A percentile compares a stretch with the other conserved stretches of the same genome.
Evolutionary conservation across 108 stramenopile genomes (phyloP).

Genomic region (Fistulifera solaris): DNA sequence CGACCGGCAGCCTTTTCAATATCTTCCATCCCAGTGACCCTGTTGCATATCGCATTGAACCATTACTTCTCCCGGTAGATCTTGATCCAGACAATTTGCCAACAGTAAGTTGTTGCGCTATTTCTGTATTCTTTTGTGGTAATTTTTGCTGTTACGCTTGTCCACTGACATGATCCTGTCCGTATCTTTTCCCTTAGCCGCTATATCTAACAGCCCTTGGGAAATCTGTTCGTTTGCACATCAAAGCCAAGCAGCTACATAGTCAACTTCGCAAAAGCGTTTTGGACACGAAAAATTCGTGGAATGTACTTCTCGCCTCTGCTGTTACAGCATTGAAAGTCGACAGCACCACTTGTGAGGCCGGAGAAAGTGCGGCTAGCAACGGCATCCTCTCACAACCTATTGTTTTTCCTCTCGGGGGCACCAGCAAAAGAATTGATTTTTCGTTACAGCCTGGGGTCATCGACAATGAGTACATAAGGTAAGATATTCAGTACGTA

Average conservation of each 20-base stretch:
- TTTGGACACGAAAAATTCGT: conserved; percentile 9
- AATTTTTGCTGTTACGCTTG: no score
- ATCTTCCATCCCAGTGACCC: conserved; percentile 78
- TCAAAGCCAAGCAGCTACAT: conserved; percentile 63
- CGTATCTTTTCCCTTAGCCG: conserved; percentile 22
- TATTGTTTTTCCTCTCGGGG: conserved; percentile 50
- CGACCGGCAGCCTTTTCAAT: conserved; percentile 53
- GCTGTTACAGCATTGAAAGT: neutral
- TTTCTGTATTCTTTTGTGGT: no score
- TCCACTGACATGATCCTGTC: no score
- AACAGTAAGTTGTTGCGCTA: no score
- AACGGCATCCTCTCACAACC: neutral
- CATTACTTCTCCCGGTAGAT: conserved; percentile 28
- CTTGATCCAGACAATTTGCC: conserved; percentile 1
- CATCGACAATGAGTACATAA: conserved; percentile 70
- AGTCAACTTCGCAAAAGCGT: conserved; percentile 43
- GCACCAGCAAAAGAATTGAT: conserved; percentile 39
- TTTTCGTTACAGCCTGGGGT: conserved; percentile 67
- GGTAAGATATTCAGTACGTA: neutral
- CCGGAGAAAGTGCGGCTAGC: conserved; percentile 21
- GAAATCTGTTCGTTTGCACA: conserved; percentile 60
- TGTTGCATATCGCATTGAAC: conserved; percentile 76
- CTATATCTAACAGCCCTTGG: conserved; percentile 55
- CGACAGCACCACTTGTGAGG: conserved; percentile 1
- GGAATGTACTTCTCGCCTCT: neutral